Evolutionary conservation across 331 rosid species (phyloP), one percentile per base, ranked within the genome.

Genomic region (Dryas integrifolia): DNA sequence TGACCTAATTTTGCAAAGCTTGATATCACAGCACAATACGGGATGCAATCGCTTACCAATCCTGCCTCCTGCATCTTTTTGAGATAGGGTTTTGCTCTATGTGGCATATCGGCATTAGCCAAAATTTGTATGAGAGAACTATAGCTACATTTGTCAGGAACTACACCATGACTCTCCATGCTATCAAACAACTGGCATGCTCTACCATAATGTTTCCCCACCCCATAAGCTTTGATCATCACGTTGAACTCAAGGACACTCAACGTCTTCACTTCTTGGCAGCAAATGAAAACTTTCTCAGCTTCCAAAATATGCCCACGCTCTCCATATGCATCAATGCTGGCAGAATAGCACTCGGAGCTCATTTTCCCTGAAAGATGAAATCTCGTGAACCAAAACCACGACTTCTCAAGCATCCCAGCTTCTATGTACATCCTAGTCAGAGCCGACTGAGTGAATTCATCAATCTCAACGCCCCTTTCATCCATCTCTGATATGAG

Each of bases 211-310:
- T 81, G 74, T 76, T 89, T 86, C 40, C 85, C 97, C 57, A 89
- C 62, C 39, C 98, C 98, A 77, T 86, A 91, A 51, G 96, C 96
- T 81, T 93, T 93, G 72, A 91, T 91, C 97, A 93, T 87, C 90
- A 93, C 95, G 61, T 93, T 93, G 80, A 86, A 93, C 86, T 87
- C 91, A 77, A 91, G 86, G 79, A 82, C 89, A n/a, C 86, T 82
- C 59, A 76, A 85, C 69, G 76, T 91, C 68, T 82, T 89, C 78
- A 56, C 78, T 80, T 89, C 92, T 78, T 65, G 87, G 88, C 91
- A 87, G 80, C 85, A 80, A 53, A 6, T 21, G 76, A 93, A 93
- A 75, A 91, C 86, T 68, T 85, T 84, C 76, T 93, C 97, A 60
- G 98, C 98, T 91, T 93, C 92, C 69, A 68, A 78, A 74, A 79